These are phyloP conservation scores for Talaromyces sp. DNA, from an alignment of 2,329 filamentous ascomycete species.

Conservation along the genomic window DNA sequence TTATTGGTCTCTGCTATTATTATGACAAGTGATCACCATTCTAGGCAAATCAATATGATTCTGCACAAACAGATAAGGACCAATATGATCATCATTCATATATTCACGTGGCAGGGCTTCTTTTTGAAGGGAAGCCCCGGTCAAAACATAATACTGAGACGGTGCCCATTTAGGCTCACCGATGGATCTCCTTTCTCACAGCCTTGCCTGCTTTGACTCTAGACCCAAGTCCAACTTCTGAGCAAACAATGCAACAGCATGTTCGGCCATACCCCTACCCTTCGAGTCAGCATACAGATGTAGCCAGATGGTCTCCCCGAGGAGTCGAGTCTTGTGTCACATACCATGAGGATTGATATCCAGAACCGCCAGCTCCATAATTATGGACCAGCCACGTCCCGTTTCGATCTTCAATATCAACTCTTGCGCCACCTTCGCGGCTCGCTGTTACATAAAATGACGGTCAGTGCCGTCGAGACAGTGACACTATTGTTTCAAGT, in stretches of 20 bases:
- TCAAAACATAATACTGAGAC: too few species aligned
- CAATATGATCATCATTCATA: not conserved
- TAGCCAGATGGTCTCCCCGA: not conserved
- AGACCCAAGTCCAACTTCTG: not conserved
- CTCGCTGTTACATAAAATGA: slow-evolving; percentile 2
- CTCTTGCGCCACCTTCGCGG: slow-evolving; percentile 8
- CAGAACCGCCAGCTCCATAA: slow-evolving; percentile 12
- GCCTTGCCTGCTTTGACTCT: not conserved
- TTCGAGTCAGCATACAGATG: not conserved
- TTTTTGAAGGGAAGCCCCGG: not conserved
- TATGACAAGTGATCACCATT: not conserved
- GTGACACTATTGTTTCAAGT: not conserved
- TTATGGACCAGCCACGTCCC: slow-evolving; percentile 11
- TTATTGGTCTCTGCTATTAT: not conserved
- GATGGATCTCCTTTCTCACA: not conserved
- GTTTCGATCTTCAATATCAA: slow-evolving; percentile 11
- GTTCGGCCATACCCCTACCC: slow-evolving; percentile 14
- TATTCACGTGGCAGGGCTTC: not conserved
- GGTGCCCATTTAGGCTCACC: not conserved
- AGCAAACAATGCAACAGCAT: slow-evolving; percentile 11
- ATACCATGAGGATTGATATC: slow-evolving; percentile 15
- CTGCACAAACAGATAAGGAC: not conserved
- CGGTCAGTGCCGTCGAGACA: not conserved
- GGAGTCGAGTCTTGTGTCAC: not conserved
- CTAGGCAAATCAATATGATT: not conserved